Evolutionary conservation across 768 basidiomycete species (phyloP), one percentile per base, ranked within the genome.

Genomic region (Aureoboletus auriporus): DNA sequence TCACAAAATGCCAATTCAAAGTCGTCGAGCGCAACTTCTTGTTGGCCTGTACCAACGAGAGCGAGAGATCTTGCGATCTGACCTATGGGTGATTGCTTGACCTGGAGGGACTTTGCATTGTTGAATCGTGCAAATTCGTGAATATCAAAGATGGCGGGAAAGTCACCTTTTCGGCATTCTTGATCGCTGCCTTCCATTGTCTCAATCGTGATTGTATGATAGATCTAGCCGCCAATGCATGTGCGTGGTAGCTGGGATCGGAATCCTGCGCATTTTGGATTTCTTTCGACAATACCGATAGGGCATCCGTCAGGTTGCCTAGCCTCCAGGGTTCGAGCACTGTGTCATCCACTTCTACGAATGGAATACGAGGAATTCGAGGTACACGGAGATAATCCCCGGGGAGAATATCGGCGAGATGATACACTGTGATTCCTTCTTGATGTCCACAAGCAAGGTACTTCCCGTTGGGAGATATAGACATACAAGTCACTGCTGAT

Each of bases 401-500:
- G 0, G 39, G 47, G 30, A 52, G 43, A 16, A 36, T 8, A n/a
- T 26, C 23, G 26, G n/a, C n/a, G 27, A 48, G 46, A 34, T 27
- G 20, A 12, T 49, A 28, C 16, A 52, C 11, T 17, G 39, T 27
- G 27, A 52, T 44, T 14, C 26, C 34, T 2, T 11, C 27, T n/a
- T 31, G 28, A 12, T 36, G 28, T 30, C 39, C 51, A 20, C 51
- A 52, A 30, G 42, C 51, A 20, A 52, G 47, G 35, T 41, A 41
- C 47, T 10, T 48, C 33, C 39, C 43, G 17, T 48, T 30, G 28
- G 28, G 34, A 8, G 52, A 53, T 27, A 53, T 29, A 8, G 52
- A 7, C 17, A 53, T 36, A 20, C 16, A 42, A n/a, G 3, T 7
- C 1, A 47, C 13, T 1, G 1, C 5, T n/a, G 16, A 16, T 5